These are phyloP conservation scores for Wickerhamiella azyma DNA, from an alignment of 805 yeast genomes.

Conservation along the genomic window DNA sequence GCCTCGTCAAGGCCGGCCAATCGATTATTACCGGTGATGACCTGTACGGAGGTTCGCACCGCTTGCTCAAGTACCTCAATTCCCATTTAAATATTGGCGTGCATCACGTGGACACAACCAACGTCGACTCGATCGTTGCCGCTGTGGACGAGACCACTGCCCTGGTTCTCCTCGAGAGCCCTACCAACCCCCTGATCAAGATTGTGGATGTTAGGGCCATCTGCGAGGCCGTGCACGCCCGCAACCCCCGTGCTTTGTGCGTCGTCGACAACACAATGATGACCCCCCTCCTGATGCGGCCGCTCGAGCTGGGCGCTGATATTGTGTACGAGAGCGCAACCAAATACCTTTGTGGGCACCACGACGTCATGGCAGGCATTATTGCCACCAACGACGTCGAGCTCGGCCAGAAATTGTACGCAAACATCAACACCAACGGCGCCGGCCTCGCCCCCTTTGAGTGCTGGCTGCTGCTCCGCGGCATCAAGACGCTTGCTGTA, in stretches of 20 bases:
- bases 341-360: constrained; percentile 86
- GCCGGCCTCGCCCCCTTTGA: constrained; percentile 88
- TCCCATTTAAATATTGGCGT: constrained; percentile 52
- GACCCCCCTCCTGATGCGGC: constrained; percentile 79
- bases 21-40: constrained; percentile 92
- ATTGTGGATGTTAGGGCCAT: constrained; percentile 67
- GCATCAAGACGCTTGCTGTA: constrained; percentile 75
- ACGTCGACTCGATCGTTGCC: constrained; percentile 44
- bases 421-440: constrained; percentile 79
- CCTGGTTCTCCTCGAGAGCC: constrained; percentile 76
- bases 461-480: constrained; percentile 77
- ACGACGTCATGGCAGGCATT: constrained; percentile 93
- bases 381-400: constrained; percentile 53
- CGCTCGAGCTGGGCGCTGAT: constrained; percentile 76
- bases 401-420: constrained; percentile 56
- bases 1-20: constrained; percentile 66
- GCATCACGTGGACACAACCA: constrained; percentile 70
- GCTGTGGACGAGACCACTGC: constrained; percentile 46
- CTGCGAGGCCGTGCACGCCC: constrained; percentile 48
- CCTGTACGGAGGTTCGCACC: constrained; percentile 85
- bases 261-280: constrained; percentile 96
- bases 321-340: constrained; percentile 91
- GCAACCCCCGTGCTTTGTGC: constrained; percentile 59
- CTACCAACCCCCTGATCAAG: constrained; percentile 87
- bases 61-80: constrained; percentile 61